Evolutionary conservation across 129 eudicot genomes (phyloP).

Genomic region (Logfia minima): DNA sequence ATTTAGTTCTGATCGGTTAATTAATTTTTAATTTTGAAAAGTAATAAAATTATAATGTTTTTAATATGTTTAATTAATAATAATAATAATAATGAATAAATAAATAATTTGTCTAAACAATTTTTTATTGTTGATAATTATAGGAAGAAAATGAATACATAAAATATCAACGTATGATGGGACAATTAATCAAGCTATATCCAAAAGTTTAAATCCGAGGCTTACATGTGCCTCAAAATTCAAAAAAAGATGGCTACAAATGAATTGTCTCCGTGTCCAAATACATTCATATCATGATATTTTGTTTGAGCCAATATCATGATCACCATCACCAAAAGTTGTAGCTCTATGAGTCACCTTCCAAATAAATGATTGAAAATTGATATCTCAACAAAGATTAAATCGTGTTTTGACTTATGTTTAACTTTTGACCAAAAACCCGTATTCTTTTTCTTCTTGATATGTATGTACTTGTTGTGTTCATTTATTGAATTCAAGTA

Average conservation of each 20-base stretch:
- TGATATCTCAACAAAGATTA: not conserved
- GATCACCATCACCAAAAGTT: not conserved
- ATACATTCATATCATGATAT: constrained; percentile 3
- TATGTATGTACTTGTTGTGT: too few species aligned
- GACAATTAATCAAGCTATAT: not conserved
- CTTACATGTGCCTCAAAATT: not conserved
- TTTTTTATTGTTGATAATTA: too few species aligned
- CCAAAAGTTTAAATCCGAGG: not conserved
- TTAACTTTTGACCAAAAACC: too few species aligned
- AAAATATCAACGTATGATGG: not conserved
- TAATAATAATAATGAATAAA: too few species aligned
- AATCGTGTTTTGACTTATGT: too few species aligned
- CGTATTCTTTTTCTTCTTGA: too few species aligned
- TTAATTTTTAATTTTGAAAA: too few species aligned
- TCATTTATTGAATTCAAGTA: too few species aligned
- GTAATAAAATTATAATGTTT: too few species aligned
- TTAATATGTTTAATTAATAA: too few species aligned
- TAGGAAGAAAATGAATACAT: not conserved
- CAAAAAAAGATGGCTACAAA: not conserved
- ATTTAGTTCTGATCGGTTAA: too few species aligned
- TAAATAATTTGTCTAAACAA: too few species aligned
- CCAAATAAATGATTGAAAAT: not conserved
- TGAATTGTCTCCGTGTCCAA: not conserved
- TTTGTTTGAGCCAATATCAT: not conserved
- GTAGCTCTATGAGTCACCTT: not conserved